phyloP scores from a whole-genome alignment of 2,329 filamentous ascomycete species.

The Dothiorella sarmentorum region DNA sequence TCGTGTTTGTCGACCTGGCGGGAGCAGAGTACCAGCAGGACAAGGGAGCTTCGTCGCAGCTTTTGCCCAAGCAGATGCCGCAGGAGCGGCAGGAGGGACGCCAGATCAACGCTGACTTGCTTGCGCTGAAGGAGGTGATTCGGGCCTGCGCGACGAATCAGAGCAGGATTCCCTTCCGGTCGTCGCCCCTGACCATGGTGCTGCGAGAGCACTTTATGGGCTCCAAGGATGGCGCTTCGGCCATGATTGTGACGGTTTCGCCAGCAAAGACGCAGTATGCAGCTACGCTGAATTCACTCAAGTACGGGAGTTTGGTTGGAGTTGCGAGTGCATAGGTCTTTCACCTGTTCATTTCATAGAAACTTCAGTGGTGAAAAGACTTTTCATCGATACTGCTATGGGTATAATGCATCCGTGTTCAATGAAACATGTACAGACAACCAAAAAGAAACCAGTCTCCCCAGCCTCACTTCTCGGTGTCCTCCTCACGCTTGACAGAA shows the following conservation, averaged over 20 bases:
- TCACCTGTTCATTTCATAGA: too few species aligned
- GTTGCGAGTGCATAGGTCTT: conserved; percentile 26
- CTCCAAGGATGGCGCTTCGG: conserved; percentile 27
- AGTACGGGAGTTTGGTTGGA: conserved; percentile 43
- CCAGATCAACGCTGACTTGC: conserved; percentile 46
- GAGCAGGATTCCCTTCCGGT: conserved; percentile 40
- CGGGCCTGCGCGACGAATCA: conserved; percentile 37
- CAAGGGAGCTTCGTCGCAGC: conserved; percentile 22
- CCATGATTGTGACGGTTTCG: conserved; percentile 42
- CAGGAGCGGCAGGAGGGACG: conserved; percentile 42
- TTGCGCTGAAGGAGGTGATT: conserved; percentile 48
- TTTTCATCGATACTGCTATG: too few species aligned
- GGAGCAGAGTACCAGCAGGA: conserved; percentile 44
- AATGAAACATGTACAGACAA: too few species aligned
- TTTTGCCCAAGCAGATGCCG: conserved; percentile 29
- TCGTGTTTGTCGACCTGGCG: conserved; percentile 47
- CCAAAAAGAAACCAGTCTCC: too few species aligned
- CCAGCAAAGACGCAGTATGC: conserved; percentile 36
- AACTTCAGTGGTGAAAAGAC: too few species aligned
- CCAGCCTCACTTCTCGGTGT: too few species aligned
- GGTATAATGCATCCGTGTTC: too few species aligned
- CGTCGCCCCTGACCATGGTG: conserved; percentile 44
- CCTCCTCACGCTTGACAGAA: too few species aligned
- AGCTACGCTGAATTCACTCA: conserved; percentile 44
- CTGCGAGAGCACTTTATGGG: conserved; percentile 39